Base-by-base conservation (phyloP, 768 basidiomycete species). In the Trametes sanguinea region DNA sequence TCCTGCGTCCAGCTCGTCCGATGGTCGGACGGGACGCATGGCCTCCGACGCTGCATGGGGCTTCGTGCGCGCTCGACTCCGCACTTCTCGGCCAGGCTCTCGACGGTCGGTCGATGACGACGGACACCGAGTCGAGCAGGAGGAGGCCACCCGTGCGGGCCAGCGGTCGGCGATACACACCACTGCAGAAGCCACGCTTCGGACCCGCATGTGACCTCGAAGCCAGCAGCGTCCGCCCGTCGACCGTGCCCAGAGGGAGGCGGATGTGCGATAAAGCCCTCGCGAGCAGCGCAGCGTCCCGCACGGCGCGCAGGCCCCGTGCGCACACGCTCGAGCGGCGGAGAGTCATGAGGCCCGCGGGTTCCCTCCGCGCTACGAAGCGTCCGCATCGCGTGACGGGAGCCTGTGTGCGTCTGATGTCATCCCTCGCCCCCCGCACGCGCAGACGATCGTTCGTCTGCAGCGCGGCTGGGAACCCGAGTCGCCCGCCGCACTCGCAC, bases 291-390 rank as follows among this genome's bases (percentile, higher is more conserved):
- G 7, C 57, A 33, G 29, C 33, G 33, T 42, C 32, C 58, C 44
- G 51, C 33, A 8, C 58, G 58, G 44, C 37, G 58, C 52, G 58
- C 45, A 50, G 13, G 50, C 33, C 57, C 32, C 50, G 48, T 27
- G 35, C 51, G 43, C 58, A 45, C 42, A 43, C 51, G 43, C 45
- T 22, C 50, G 46, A 45, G 46, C 47, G 39, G 35, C 22, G 53
- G n/a, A 14, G 29, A 53, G 54, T 61, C 60, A 61, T 56, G 60
- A 51, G 60, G 60, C 60, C 60, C 37, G 17, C 52, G 60, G 33
- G 14, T 50, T 42, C 27, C 43, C 52, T 43, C 59, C 59, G 52
- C 45, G 52, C 52, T 50, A 40, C 52, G 53, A 33, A 54, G 60
- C 46, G 32, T 17, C 52, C 16, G 39, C 53, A 44, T 47, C 60